Percentiles rank a stretch among this genome's conserved stretches.
Conservation (phyloP, 129 eudicot genomes). For the Flaveria bidentis region DNA sequence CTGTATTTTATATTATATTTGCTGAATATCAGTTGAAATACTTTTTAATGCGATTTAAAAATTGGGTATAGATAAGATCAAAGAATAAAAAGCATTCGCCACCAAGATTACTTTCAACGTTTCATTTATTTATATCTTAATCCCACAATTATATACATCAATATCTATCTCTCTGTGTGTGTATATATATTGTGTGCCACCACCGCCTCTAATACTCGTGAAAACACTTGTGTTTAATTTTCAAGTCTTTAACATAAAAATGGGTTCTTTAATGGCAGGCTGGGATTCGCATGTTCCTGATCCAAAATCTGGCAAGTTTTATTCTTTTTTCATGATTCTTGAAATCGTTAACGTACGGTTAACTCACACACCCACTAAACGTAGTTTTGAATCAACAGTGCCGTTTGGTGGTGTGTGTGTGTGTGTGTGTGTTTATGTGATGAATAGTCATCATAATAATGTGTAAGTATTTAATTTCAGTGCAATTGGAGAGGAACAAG, state of each 20-base stretch:
- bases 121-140: slow-evolving; percentile 27
- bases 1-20: not conserved
- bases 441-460: no score
- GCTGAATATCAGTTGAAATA: not conserved
- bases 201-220: no score
- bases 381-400: no score
- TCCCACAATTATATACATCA: not conserved
- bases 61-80: slow-evolving; percentile 27
- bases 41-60: not conserved
- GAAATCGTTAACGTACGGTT: no score
- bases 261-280: slow-evolving; percentile 88
- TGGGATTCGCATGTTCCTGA: slow-evolving; percentile 67
- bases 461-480: slow-evolving; percentile 29
- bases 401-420: no score
- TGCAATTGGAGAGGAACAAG: slow-evolving; percentile 45
- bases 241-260: slow-evolving; percentile 22
- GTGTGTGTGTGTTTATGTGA: no score
- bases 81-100: not conserved
- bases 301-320: slow-evolving; percentile 45
- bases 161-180: not conserved
- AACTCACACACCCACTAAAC: no score
- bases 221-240: not conserved
- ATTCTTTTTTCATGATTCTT: not conserved
- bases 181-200: not conserved
- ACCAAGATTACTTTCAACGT: slow-evolving; percentile 8